These are phyloP conservation scores for Pittosporum tobira DNA, from an alignment of 129 eudicot genomes.

Conservation along the genomic window DNA sequence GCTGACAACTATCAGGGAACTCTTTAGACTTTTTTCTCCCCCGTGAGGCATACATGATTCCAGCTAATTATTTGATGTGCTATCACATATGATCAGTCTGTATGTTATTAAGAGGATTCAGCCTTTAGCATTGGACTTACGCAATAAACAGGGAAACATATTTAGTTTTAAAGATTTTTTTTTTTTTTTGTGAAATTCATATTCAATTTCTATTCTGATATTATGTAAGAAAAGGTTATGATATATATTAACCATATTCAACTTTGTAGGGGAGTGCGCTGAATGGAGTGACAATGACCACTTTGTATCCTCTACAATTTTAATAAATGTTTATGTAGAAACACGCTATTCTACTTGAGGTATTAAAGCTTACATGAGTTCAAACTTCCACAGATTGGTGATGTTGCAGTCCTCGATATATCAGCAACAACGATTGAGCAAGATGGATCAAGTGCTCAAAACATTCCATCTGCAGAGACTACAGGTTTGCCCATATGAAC, in stretches of 20 bases:
- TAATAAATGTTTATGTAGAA: not conserved
- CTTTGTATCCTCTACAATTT: not conserved
- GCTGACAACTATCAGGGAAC: not conserved
- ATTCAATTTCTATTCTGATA: not conserved
- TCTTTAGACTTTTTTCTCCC: too few species aligned
- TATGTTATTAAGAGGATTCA: not conserved
- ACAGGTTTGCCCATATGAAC: slow-evolving; percentile 46
- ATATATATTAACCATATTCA: too few species aligned
- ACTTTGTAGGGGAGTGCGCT: too few species aligned
- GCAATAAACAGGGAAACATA: not conserved
- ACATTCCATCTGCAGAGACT: slow-evolving; percentile 89
- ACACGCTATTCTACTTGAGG: not conserved
- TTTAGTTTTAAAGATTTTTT: too few species aligned
- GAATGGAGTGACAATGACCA: not conserved
- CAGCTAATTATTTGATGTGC: not conserved
- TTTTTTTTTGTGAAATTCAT: too few species aligned
- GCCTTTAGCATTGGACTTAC: not conserved
- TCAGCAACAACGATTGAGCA: slow-evolving; percentile 77
- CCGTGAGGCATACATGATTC: not conserved
- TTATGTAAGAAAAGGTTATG: not conserved
- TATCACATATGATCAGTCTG: not conserved
- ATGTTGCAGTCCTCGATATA: slow-evolving; percentile 85
- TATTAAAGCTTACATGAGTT: not conserved
- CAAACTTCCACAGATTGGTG: slow-evolving; percentile 58
- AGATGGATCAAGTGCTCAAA: slow-evolving; percentile 61